These are phyloP conservation scores for Gloeophyllum trabeum DNA, from an alignment of 768 basidiomycete genomes.

Conservation along the genomic window DNA sequence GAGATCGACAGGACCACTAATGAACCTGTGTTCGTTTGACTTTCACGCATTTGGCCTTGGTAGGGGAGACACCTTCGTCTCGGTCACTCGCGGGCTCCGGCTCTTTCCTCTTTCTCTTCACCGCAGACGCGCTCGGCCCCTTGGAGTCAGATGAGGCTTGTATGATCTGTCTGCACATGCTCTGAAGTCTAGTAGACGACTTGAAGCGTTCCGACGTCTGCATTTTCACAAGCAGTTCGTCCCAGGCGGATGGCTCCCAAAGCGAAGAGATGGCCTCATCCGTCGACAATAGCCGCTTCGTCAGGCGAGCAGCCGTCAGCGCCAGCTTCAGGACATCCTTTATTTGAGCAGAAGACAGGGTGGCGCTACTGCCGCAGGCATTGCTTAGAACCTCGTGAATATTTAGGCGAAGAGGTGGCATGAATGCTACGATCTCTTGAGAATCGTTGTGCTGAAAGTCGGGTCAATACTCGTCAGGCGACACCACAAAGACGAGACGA, in stretches of 20 bases:
- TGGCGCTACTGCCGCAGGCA: conserved; percentile 34
- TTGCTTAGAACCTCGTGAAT: conserved; percentile 36
- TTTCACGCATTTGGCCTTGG: too few relatives aligned
- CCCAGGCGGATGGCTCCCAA: conserved; percentile 59
- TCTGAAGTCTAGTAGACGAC: conserved; percentile 45
- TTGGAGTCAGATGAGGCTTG: too few relatives aligned
- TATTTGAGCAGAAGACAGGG: conserved; percentile 49
- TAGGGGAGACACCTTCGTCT: too few relatives aligned
- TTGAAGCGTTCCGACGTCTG: conserved; percentile 47
- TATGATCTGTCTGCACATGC: conserved; percentile 55
- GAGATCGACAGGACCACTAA: too few relatives aligned
- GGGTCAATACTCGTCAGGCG: too few relatives aligned
- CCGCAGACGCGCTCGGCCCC: too few relatives aligned
- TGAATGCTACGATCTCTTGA: conserved; percentile 39
- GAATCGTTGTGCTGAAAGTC: too few relatives aligned
- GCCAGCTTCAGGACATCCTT: conserved; percentile 76
- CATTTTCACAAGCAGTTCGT: conserved; percentile 33
- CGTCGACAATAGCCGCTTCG: conserved; percentile 31
- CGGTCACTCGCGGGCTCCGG: too few relatives aligned
- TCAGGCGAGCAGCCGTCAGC: conserved; percentile 52
- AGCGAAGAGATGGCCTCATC: conserved; percentile 20
- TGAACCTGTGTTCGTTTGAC: too few relatives aligned
- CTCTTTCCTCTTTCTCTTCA: too few relatives aligned
- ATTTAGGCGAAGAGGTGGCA: conserved; percentile 34
- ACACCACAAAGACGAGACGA: too few relatives aligned